A percentile compares a stretch with the other conserved stretches of the same genome.
These are phyloP conservation scores for Chenopodium suecicum DNA, from an alignment of 148 eudicot species.

Conservation along the genomic window DNA sequence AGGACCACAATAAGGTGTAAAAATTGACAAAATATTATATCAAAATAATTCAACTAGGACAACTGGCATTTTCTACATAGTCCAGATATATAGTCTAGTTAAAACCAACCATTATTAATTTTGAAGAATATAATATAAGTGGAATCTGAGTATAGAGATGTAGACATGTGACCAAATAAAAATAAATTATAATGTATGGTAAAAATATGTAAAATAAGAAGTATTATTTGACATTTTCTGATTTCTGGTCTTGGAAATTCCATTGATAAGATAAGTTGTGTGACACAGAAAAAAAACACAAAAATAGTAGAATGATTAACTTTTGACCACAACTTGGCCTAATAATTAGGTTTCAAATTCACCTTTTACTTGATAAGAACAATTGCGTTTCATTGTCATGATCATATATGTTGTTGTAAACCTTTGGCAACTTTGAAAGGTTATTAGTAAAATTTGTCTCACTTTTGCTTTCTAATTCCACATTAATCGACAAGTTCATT, in stretches of 20 bases:
- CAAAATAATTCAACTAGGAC: neutral
- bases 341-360: neutral
- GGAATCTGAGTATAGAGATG: conserved; percentile 30
- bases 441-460: conserved; percentile 1
- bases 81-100: neutral
- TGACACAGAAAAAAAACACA: conserved; percentile 13
- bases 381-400: conserved; percentile 29
- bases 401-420: neutral
- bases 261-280: conserved; percentile 16
- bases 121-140: conserved; percentile 6
- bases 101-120: neutral
- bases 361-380: conserved; percentile 33
- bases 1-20: conserved; percentile 11
- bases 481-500: neutral
- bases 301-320: neutral
- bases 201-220: neutral
- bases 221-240: neutral
- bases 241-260: neutral
- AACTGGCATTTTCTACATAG: neutral
- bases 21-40: neutral
- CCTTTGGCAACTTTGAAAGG: conserved; percentile 17
- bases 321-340: neutral
- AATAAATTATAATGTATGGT: neutral
- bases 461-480: neutral
- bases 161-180: conserved; percentile 32